A percentile compares a stretch with the other conserved stretches of the same genome.
These are phyloP conservation scores for Candida ficus DNA, from an alignment of 805 yeast genomes.

Conservation along the genomic window DNA sequence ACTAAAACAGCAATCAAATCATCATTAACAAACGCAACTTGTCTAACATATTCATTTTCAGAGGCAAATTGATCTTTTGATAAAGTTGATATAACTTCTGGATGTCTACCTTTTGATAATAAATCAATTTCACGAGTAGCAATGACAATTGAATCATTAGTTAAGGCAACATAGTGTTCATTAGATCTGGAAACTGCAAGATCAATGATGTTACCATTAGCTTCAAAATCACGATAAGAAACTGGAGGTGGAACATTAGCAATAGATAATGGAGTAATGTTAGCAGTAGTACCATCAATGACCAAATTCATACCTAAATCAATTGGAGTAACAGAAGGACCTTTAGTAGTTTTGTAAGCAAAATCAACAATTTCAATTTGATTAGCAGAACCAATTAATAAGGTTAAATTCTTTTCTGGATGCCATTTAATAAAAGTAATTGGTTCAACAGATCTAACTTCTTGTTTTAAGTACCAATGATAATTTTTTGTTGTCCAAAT, in stretches of 20 bases:
- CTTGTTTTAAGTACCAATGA: slow-evolving; percentile 94
- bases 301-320: slow-evolving; percentile 81
- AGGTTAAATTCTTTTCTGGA: slow-evolving; percentile 77
- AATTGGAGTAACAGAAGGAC: slow-evolving; percentile 61
- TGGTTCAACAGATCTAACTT: slow-evolving; percentile 34
- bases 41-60: slow-evolving; percentile 49
- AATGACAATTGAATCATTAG: slow-evolving; percentile 40
- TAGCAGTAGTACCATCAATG: slow-evolving; percentile 66
- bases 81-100: slow-evolving; percentile 26
- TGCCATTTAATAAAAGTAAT: slow-evolving; percentile 64
- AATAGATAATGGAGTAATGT: slow-evolving; percentile 73
- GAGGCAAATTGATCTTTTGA: slow-evolving; percentile 32
- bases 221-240: slow-evolving; percentile 59
- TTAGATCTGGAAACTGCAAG: slow-evolving; percentile 61
- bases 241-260: slow-evolving; percentile 97
- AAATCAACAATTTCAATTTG: slow-evolving; percentile 63
- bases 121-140: slow-evolving; percentile 41
- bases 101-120: slow-evolving; percentile 45
- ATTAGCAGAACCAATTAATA: slow-evolving; percentile 55
- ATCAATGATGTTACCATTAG: slow-evolving; percentile 52
- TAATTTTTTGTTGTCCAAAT: slow-evolving; percentile 90
- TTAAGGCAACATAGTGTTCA: slow-evolving; percentile 51
- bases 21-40: slow-evolving; percentile 53
- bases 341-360: slow-evolving; percentile 55
- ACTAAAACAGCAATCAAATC: slow-evolving; percentile 49